Evolutionary conservation across 1,139 yeast genomes (phyloP), one percentile per base, ranked within the genome.

Genomic region (Yamadazyma triangularis): DNA sequence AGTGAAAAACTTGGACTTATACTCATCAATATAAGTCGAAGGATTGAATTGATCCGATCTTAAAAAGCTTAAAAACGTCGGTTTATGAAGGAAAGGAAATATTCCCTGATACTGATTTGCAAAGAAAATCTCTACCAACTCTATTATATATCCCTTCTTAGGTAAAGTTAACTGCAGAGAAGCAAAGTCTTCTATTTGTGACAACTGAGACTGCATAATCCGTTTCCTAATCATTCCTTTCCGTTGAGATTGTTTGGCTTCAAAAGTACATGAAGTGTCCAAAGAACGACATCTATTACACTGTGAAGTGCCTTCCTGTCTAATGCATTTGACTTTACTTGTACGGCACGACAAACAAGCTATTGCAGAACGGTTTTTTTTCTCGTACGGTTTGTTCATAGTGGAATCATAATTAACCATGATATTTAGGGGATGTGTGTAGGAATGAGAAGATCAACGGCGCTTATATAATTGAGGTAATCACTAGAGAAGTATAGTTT

Each of bases 101-200:
- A 60, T 58, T 3, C 63, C 61, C 21, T 55, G 53, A 37, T 60
- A 56, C 35, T 60, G 64, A 35, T 56, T 57, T 21, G 52, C 53
- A 33, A 60, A 60, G 36, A 51, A 60, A 2, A 56, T 50, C 19
- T 56, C 54, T 4, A 48, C 48, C 3, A 56, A 47, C 35, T 58
- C 60, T 9, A 51, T 35, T 21, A 60, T 38, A 2, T 44, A 26
- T 11, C 38, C 32, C 33, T 54, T 57, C 8, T 44, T 44, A 2
- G 66, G 66, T n/a, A 60, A 39, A 8, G 53, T 31, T 1, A 45
- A 41, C 6, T 32, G 20, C 15, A n/a, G n/a, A n/a, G 24, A 4
- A 14, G 13, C 11, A 23, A 23, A 20, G 10, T 12, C 16, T 13
- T 18, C 26, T 13, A 15, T 9, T 27, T 21, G 14, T 20, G 22